Conservation (phyloP, 1,139 yeast species). For the Neolecta irregularis region DNA sequence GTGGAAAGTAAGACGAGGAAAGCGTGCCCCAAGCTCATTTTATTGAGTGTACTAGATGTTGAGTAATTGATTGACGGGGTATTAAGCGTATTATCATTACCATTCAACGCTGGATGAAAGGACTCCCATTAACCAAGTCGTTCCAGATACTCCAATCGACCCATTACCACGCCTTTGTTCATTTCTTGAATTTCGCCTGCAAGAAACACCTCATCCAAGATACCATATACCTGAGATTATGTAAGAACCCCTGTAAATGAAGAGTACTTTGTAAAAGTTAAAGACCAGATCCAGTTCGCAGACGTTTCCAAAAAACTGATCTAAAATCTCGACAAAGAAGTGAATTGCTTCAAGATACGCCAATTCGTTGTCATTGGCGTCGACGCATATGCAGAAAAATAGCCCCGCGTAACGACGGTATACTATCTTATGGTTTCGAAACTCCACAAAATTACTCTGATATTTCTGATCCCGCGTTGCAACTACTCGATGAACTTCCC, state of each 20-base stretch:
- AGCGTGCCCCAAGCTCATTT: too few species aligned
- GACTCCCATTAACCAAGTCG: conserved; percentile 12
- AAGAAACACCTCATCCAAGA: conserved; percentile 57
- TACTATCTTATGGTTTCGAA: conserved; percentile 53
- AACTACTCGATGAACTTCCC: conserved; percentile 66
- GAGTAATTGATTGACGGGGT: too few species aligned
- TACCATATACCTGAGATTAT: conserved; percentile 34
- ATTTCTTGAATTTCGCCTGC: conserved; percentile 73
- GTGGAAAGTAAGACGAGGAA: too few species aligned
- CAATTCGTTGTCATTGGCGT: conserved; percentile 60
- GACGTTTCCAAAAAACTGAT: conserved; percentile 73
- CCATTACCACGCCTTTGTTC: conserved; percentile 42
- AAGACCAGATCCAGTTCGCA: conserved; percentile 85
- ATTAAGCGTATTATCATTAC: background rate
- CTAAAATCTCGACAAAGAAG: conserved; percentile 75
- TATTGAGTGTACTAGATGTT: too few species aligned
- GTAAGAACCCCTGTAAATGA: background rate
- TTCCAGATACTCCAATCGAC: conserved; percentile 33
- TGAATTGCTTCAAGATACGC: conserved; percentile 74
- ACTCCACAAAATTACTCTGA: conserved; percentile 65
- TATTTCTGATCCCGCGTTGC: conserved; percentile 71
- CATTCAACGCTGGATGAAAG: background rate
- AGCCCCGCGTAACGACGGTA: conserved; percentile 87
- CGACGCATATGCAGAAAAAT: conserved; percentile 69
- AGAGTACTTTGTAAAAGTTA: conserved; percentile 43